Conservation (phyloP, 495 filamentous ascomycete genomes). For the Aspergillus carlsbadensis region DNA sequence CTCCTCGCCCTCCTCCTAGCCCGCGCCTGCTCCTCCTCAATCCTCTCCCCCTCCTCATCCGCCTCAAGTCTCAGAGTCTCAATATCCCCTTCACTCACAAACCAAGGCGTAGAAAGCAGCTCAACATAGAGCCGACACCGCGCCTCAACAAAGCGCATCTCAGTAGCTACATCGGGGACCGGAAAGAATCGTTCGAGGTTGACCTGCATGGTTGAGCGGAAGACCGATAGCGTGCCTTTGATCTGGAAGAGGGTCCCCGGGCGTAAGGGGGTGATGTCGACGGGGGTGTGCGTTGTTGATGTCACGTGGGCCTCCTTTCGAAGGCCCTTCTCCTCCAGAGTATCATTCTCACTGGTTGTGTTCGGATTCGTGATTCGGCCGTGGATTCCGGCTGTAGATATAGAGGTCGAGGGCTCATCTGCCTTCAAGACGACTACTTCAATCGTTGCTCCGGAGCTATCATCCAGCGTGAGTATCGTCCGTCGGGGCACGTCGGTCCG, state of each 20-base stretch:
- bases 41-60: constrained; percentile 39
- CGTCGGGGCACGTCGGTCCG: constrained; percentile 62
- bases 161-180: constrained; percentile 65
- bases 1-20: constrained; percentile 37
- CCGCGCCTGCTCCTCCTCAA: constrained; percentile 39
- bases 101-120: constrained; percentile 63
- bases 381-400: background rate
- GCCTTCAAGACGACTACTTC: constrained; percentile 50
- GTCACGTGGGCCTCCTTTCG: constrained; percentile 21
- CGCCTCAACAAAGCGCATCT: constrained; percentile 75
- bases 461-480: constrained; percentile 73
- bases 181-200: constrained; percentile 63
- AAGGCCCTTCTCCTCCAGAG: too few relatives aligned
- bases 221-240: constrained; percentile 69
- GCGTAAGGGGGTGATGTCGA: constrained; percentile 51
- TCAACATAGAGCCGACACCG: constrained; percentile 59
- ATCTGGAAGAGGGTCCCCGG: constrained; percentile 71
- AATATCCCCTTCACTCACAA: constrained; percentile 54
- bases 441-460: constrained; percentile 77
- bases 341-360: constrained; percentile 14
- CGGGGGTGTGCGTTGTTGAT: constrained; percentile 26
- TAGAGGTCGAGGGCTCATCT: background rate
- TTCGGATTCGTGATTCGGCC: constrained; percentile 17
- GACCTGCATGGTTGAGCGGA: constrained; percentile 64
- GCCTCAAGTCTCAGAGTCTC: constrained; percentile 52